Evolutionary conservation across 306 rosid species (phyloP).

Genomic region (Alnus glutinosa): DNA sequence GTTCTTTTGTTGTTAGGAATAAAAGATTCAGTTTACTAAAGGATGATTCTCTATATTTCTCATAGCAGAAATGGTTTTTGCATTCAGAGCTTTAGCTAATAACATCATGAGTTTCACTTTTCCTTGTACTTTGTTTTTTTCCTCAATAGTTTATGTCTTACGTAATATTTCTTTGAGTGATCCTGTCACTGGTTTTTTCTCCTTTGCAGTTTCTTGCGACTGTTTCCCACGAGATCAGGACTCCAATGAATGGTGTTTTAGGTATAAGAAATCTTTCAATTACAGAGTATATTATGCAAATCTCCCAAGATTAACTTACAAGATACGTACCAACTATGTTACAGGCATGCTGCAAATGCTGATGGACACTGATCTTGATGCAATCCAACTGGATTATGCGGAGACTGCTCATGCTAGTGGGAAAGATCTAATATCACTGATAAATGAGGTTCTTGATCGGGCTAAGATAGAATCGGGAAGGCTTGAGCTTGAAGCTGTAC

Average conservation of each 20-base stretch:
- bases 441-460: constrained; percentile 94
- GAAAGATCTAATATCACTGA: constrained; percentile 76
- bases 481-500: constrained; percentile 91
- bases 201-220: constrained; percentile 87
- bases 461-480: constrained; percentile 94
- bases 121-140: neutral
- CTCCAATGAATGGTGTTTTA: constrained; percentile 98
- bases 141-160: constrained; percentile 6
- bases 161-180: constrained; percentile 9
- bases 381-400: constrained; percentile 80
- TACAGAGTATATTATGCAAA: constrained; percentile 19
- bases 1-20: constrained; percentile 14
- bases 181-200: constrained; percentile 23
- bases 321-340: constrained; percentile 29
- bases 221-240: constrained; percentile 98
- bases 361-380: constrained; percentile 88
- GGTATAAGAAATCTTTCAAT: constrained; percentile 45
- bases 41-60: constrained; percentile 20
- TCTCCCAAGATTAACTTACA: constrained; percentile 23
- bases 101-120: constrained; percentile 2
- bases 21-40: constrained; percentile 1
- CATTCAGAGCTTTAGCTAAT: constrained; percentile 20
- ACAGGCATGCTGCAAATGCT: constrained; percentile 97
- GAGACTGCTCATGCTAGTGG: constrained; percentile 86
- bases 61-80: constrained; percentile 8